Evolutionary conservation across 805 yeast genomes (phyloP), one percentile per base, ranked within the genome.

Genomic region (Metschnikowia hibisci): DNA sequence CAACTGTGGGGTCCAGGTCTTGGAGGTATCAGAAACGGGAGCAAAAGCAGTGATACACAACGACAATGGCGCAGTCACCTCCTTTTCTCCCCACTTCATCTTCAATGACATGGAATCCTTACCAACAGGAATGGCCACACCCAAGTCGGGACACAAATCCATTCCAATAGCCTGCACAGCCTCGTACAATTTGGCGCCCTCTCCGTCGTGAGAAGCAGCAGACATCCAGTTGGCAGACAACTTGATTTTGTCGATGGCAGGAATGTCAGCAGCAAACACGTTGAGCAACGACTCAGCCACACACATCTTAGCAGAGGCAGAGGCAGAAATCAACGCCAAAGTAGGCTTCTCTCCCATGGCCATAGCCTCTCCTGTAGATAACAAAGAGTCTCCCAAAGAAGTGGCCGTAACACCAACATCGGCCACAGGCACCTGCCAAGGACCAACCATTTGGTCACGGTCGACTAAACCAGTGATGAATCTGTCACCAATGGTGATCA

Each of bases 161-260:
- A 90, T 62, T 54, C 97, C 96, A 57, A 93, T 81, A 4, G 98
- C 98, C 67, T 89, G 90, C 36, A 93, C 99, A 36, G 97, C 99
- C 66, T 89, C 96, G 62, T 91, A 93, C 49, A 93, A 73, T 50
- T 88, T 90, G 41, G 95, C 77, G 48, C 99, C 99, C 67, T 93
- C 99, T 57, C 98, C 98, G 16, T 80, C 80, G 57, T 90, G 95
- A 28, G 91, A 76, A 22, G 99, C 96, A 39, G 98, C 90, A 9
- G 96, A 82, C 99, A 93, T 93, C 99, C 99, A 93, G 73, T 93
- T 93, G 35, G 99, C 99, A 41, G 96, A 87, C 46, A 93, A 69
- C 60, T 90, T 87, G 43, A 93, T 81, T 52, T 81, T 76, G 49
- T 81, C 82, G 47, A 91, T 71, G 6, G 81, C 71, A 46, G 83